Conservation (phyloP, 257 asterid genomes). For the Ballota nigra region DNA sequence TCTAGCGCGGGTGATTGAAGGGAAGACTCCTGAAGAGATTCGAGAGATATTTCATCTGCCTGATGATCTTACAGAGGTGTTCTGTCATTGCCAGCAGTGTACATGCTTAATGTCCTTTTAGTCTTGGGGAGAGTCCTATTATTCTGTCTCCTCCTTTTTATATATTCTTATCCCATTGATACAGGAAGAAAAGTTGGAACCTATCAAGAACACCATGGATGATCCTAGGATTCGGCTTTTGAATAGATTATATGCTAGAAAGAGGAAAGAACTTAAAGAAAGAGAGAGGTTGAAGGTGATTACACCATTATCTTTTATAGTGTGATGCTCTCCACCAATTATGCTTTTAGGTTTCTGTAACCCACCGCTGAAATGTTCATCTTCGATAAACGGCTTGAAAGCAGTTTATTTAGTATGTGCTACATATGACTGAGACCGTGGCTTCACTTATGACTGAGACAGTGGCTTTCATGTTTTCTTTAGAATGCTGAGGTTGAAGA, state of each 20-base stretch:
- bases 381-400: conserved; percentile 24
- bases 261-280: conserved; percentile 89
- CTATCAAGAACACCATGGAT: conserved; percentile 81
- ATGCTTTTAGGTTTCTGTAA: conserved; percentile 17
- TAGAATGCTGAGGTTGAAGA: conserved; percentile 78
- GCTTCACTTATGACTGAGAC: conserved; percentile 20
- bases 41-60: conserved; percentile 88
- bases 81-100: conserved; percentile 61
- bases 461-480: conserved; percentile 27
- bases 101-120: conserved; percentile 49
- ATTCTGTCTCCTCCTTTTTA: conserved; percentile 17
- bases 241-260: conserved; percentile 87
- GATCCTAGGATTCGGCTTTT: conserved; percentile 92
- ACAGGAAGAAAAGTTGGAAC: conserved; percentile 98
- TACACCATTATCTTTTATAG: conserved; percentile 16
- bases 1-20: conserved; percentile 94
- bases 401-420: conserved; percentile 21
- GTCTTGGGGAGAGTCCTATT: conserved; percentile 13
- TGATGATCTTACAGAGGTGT: conserved; percentile 99
- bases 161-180: conserved; percentile 23
- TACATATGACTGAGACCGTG: conserved; percentile 32
- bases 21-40: conserved; percentile 89
- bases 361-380: conserved; percentile 12
- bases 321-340: conserved; percentile 15
- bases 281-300: conserved; percentile 77